These are phyloP conservation scores for Blastobotrys serpentis DNA, from an alignment of 1,139 yeast species.

Conservation along the genomic window DNA sequence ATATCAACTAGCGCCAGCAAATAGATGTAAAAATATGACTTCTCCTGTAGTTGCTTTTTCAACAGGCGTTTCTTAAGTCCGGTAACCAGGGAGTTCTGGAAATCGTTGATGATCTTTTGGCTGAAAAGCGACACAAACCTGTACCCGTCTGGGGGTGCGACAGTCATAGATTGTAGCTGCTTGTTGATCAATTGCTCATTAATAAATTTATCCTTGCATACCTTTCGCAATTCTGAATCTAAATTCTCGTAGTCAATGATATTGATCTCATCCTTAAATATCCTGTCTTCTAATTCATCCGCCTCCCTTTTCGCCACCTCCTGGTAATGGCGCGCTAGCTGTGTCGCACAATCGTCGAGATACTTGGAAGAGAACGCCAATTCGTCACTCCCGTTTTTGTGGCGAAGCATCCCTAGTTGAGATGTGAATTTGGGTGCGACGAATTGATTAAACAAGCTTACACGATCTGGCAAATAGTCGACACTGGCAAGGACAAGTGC, in stretches of 20 bases:
- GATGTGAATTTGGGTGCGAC: not conserved
- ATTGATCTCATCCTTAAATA: not conserved
- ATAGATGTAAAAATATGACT: not conserved
- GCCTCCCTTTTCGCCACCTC: not conserved
- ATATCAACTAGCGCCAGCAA: not conserved
- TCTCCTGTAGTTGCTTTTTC: not conserved
- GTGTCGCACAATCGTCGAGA: not conserved
- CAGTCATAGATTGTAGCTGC: not conserved
- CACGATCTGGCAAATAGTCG: not conserved
- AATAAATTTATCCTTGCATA: not conserved
- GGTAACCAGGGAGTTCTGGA: constrained; percentile 15
- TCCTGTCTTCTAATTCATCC: not conserved
- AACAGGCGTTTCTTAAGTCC: constrained; percentile 13
- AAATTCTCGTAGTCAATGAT: not conserved
- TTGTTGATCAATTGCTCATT: not conserved
- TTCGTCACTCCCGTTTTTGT: not conserved
- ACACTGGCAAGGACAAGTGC: not conserved
- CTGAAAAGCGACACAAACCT: constrained; percentile 10
- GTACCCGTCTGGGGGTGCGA: not conserved
- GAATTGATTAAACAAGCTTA: not conserved
- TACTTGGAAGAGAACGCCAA: not conserved
- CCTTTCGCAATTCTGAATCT: not conserved
- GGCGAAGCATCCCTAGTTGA: not conserved
- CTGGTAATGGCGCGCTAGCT: not conserved
- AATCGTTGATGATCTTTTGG: constrained; percentile 17